These are phyloP conservation scores for Boletales sp. DNA, from an alignment of 768 basidiomycete genomes.

Conservation along the genomic window DNA sequence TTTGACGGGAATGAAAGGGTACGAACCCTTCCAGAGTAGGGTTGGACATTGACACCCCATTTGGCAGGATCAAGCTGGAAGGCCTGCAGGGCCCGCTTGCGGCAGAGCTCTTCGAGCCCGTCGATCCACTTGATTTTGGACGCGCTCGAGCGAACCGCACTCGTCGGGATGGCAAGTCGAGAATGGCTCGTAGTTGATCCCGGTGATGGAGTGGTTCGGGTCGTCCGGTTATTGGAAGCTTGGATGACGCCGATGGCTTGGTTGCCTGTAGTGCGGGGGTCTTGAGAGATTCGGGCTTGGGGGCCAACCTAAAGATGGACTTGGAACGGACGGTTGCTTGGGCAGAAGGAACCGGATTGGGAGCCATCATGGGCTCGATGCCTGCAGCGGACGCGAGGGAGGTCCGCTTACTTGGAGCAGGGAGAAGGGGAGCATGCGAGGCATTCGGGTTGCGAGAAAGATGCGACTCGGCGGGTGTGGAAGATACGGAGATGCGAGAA, in stretches of 20 bases:
- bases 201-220: too few relatives aligned
- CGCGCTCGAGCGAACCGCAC: too few relatives aligned
- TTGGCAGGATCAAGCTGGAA: slow-evolving; percentile 90
- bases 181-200: too few relatives aligned
- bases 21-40: slow-evolving; percentile 93
- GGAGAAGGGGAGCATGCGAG: slow-evolving; percentile 24
- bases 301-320: too few relatives aligned
- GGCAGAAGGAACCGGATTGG: not conserved
- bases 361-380: slow-evolving; percentile 13
- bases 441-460: slow-evolving; percentile 7
- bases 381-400: slow-evolving; percentile 25
- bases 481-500: slow-evolving; percentile 21
- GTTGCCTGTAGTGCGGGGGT: too few relatives aligned
- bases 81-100: slow-evolving; percentile 91
- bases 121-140: slow-evolving; percentile 67
- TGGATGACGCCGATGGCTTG: too few relatives aligned
- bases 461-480: slow-evolving; percentile 11
- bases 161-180: too few relatives aligned
- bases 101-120: slow-evolving; percentile 91
- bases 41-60: slow-evolving; percentile 99
- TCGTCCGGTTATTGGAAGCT: too few relatives aligned
- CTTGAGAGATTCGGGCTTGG: too few relatives aligned
- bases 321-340: too few relatives aligned
- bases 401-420: slow-evolving; percentile 23
- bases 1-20: too few relatives aligned